Base-by-base conservation (phyloP, 192 early-diverging fungal genomes). In the Gigaspora rosea region DNA sequence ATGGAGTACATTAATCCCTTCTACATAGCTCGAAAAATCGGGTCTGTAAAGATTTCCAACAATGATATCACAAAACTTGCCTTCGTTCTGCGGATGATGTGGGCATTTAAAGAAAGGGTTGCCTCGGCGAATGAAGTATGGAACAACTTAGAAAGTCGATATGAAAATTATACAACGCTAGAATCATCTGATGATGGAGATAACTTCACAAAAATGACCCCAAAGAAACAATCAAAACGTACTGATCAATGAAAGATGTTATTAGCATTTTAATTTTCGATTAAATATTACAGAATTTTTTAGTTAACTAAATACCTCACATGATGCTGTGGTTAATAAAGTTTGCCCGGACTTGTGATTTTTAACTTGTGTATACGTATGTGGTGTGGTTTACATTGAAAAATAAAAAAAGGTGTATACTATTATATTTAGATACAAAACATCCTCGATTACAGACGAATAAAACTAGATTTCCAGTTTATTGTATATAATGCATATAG, bases 371-470 rank as follows among this genome's bases (percentile, higher is more conserved):
- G 36, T 41, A 41, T 41, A 41, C 36, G 5, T 41, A 41, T 41
- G 36, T 41, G 36, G 36, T 41, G 36, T 41, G 36, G 36, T 41
- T 41, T 41, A 41, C 5, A 41, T 41, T 41, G 36, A 41, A 63
- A 63, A 22, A 63, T 22, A n/a, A 63, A 63, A 63, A 63, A 63
- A 63, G 12, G 61, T 63, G 22, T 63, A 63, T 63, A 22, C 33
- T 63, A 63, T 63, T 63, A 63, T 63, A 63, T 63, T 63, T 63
- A 63, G 61, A 63, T 63, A 63, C 61, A 27, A 63, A 63, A 22
- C 61, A 63, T 63, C 61, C 61, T 63, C 33, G 22, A 63, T 63
- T 22, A 63, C 22, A 22, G 61, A 63, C 9, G 61, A 63, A 63
- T 63, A 63, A 63, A 63, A 63, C 22, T 20, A 63, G 61, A 63